phyloP scores from a whole-genome alignment of 768 basidiomycete species.

The Tephrocybe rancida region DNA sequence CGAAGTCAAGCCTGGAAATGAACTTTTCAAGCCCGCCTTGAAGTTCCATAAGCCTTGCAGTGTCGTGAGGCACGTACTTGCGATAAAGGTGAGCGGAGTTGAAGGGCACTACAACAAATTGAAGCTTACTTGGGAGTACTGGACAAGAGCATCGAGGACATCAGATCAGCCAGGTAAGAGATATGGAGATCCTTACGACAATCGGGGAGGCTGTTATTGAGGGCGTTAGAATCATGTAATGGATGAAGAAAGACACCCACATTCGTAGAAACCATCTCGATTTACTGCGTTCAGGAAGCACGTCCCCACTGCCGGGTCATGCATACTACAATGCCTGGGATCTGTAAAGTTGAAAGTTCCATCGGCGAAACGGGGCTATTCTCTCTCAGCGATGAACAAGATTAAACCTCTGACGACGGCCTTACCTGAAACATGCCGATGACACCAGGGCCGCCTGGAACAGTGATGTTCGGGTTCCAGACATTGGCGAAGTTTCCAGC shows the following conservation, averaged over 20 bases:
- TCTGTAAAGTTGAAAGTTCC: conserved; percentile 68
- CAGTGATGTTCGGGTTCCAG: conserved; percentile 59
- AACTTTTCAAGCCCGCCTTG: conserved; percentile 62
- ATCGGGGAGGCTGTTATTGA: conserved; percentile 47
- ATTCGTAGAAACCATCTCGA: conserved; percentile 67
- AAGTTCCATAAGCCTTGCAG: conserved; percentile 58
- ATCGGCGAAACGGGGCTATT: conserved; percentile 54
- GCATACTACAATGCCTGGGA: conserved; percentile 65
- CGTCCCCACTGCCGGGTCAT: conserved; percentile 57
- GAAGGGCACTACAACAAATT: background rate
- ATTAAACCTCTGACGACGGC: background rate
- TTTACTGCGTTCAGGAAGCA: conserved; percentile 61
- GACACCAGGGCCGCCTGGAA: conserved; percentile 49
- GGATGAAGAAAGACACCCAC: conserved; percentile 14
- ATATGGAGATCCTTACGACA: conserved; percentile 40
- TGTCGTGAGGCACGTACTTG: conserved; percentile 69
- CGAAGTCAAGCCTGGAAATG: conserved; percentile 55
- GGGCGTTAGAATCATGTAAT: background rate
- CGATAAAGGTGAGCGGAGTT: background rate
- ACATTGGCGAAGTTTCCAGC: conserved; percentile 60
- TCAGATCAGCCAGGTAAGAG: background rate
- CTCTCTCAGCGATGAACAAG: background rate
- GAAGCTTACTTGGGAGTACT: conserved; percentile 56
- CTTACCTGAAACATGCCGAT: conserved; percentile 64
- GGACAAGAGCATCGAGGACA: background rate